A percentile compares a stretch with the other conserved stretches of the same genome.
These are phyloP conservation scores for Dactylellina drechsleri DNA, from an alignment of 2,329 filamentous ascomycete genomes.

Conservation along the genomic window DNA sequence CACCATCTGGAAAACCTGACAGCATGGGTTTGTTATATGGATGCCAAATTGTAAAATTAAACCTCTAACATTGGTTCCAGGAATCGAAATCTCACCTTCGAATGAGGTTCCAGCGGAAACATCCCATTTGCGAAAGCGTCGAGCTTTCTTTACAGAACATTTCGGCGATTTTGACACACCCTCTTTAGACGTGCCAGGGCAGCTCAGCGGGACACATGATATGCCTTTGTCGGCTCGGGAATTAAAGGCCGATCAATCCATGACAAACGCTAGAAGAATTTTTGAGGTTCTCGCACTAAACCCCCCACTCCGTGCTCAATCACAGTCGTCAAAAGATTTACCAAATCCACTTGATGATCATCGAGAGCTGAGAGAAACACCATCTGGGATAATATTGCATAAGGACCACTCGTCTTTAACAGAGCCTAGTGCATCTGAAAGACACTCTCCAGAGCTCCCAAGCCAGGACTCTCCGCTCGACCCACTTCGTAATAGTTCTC, in stretches of 20 bases:
- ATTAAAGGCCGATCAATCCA: too few species aligned
- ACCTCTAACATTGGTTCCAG: background rate
- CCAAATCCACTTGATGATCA: too few species aligned
- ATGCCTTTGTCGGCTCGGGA: background rate
- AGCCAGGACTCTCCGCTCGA: slow-evolving; percentile 22
- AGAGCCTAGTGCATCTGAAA: too few species aligned
- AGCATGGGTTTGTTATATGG: slow-evolving; percentile 30
- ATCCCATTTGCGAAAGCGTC: slow-evolving; percentile 32
- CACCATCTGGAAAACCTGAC: slow-evolving; percentile 2
- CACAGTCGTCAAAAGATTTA: too few species aligned
- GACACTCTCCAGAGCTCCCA: too few species aligned
- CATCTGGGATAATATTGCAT: too few species aligned
- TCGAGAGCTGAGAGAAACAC: too few species aligned
- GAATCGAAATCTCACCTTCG: slow-evolving; percentile 22
- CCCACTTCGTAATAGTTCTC: slow-evolving; percentile 56
- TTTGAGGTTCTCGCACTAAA: too few species aligned
- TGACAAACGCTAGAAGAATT: too few species aligned
- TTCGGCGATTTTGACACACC: slow-evolving; percentile 37
- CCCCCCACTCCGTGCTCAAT: too few species aligned
- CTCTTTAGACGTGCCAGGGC: background rate
- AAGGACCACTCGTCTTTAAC: too few species aligned
- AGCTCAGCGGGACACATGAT: background rate
- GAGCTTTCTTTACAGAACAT: slow-evolving; percentile 50
- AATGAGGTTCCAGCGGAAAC: slow-evolving; percentile 15
- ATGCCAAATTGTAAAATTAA: background rate